phyloP scores from a whole-genome alignment of 805 yeast species.

The Yarrowia deformans region DNA sequence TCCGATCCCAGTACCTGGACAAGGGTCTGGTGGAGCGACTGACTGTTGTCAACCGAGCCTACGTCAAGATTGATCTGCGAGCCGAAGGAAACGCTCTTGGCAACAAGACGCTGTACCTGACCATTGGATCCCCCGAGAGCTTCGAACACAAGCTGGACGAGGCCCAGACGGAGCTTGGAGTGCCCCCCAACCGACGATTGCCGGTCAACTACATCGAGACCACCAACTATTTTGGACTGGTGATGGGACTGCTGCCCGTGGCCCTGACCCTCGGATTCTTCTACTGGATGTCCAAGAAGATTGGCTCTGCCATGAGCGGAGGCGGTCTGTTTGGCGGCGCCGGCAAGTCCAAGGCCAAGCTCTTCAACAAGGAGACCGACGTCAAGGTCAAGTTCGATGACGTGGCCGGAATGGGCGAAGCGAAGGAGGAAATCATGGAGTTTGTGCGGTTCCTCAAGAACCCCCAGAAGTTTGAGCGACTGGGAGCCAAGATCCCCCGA shows the following conservation, averaged over 20 bases:
- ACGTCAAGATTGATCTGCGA: slow-evolving; percentile 55
- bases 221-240: slow-evolving; percentile 66
- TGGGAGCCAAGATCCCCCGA: slow-evolving; percentile 94
- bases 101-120: slow-evolving; percentile 65
- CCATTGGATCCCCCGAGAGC: slow-evolving; percentile 85
- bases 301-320: slow-evolving; percentile 55
- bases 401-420: slow-evolving; percentile 95
- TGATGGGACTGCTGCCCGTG: slow-evolving; percentile 82
- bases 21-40: slow-evolving; percentile 78
- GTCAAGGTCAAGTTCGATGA: slow-evolving; percentile 83
- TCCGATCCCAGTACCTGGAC: slow-evolving; percentile 77
- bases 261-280: slow-evolving; percentile 80
- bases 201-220: slow-evolving; percentile 80
- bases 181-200: slow-evolving; percentile 72
- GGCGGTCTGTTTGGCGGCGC: slow-evolving; percentile 68
- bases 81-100: slow-evolving; percentile 59
- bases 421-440: slow-evolving; percentile 94
- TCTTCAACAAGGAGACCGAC: slow-evolving; percentile 82
- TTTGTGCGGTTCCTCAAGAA: slow-evolving; percentile 87
- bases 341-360: slow-evolving; percentile 79
- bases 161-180: slow-evolving; percentile 71
- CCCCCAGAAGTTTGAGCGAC: slow-evolving; percentile 80
- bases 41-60: slow-evolving; percentile 72
- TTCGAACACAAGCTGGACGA: slow-evolving; percentile 83
- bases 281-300: slow-evolving; percentile 63